Evolutionary conservation across 345 rosid genomes (phyloP).

Genomic region (Citrus mangshanensis): DNA sequence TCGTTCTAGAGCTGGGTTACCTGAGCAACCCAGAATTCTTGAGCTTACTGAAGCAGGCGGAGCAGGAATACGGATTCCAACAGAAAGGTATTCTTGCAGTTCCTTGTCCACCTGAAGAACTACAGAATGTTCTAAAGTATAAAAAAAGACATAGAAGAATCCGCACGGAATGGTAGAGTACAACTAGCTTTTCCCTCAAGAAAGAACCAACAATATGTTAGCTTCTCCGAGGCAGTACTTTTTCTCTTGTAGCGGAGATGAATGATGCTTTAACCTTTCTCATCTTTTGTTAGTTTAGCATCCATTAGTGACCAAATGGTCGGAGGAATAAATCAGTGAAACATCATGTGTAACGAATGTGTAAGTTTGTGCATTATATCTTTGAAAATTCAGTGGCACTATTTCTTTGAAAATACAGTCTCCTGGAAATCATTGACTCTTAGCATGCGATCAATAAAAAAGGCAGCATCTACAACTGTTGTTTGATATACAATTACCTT

Average conservation of each 20-base stretch:
- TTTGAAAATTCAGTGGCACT: not conserved
- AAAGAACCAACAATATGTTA: not conserved
- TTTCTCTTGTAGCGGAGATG: not conserved
- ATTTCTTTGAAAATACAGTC: not conserved
- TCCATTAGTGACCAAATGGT: not conserved
- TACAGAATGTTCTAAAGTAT: constrained; percentile 33
- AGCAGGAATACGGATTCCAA: constrained; percentile 54
- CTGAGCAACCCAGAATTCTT: constrained; percentile 45
- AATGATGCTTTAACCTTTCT: not conserved
- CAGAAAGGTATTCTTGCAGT: constrained; percentile 41
- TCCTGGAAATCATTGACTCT: not conserved
- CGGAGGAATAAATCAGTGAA: not conserved
- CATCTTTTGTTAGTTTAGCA: not conserved
- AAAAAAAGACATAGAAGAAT: not conserved
- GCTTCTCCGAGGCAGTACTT: not conserved
- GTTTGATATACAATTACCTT: not conserved
- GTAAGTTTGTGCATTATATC: not conserved
- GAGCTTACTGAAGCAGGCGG: constrained; percentile 43
- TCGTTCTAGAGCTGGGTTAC: constrained; percentile 41
- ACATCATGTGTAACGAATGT: not conserved
- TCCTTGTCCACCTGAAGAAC: constrained; percentile 60
- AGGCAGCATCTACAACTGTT: not conserved
- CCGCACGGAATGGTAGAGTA: not conserved
- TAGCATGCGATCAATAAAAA: not conserved
- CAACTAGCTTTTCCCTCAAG: not conserved